Conservation (phyloP, 352 stramenopile species). For the Thraustochytrium sp. region DNA sequence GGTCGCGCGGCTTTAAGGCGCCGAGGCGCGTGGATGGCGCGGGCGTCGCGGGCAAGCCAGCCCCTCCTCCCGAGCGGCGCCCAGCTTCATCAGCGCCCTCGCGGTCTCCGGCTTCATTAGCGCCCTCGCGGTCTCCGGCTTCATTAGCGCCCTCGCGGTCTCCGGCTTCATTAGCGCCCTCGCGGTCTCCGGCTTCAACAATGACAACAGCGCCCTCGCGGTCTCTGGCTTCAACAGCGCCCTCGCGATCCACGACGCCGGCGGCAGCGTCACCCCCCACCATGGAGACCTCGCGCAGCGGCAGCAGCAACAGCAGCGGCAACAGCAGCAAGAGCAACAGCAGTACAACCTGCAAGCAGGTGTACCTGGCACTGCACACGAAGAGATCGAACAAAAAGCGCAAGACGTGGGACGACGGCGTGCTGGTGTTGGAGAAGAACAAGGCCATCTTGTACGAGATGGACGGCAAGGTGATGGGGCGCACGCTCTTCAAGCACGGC, state of each 20-base stretch:
- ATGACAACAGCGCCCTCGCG: no score
- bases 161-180: no score
- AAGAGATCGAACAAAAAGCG: constrained; percentile 43
- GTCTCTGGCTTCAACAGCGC: no score
- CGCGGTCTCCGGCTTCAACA: no score
- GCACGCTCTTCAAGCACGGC: constrained; percentile 13
- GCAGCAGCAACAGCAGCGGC: not conserved
- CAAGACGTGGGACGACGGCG: constrained; percentile 44
- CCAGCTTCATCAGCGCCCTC: no score
- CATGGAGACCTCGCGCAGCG: not conserved
- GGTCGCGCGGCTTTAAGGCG: not conserved
- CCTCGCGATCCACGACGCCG: no score
- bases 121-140: no score
- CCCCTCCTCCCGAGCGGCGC: no score
- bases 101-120: no score
- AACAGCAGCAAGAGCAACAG: not conserved
- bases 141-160: no score
- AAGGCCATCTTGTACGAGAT: constrained; percentile 43
- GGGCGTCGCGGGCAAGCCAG: no score
- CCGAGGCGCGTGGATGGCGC: not conserved
- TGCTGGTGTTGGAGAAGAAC: constrained; percentile 41
- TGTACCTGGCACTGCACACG: constrained; percentile 41
- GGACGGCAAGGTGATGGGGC: constrained; percentile 43
- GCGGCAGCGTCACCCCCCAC: not conserved
- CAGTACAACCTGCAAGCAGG: not conserved